Percentiles rank a stretch among this genome's conserved stretches.
These are phyloP conservation scores for Juncus inflexus DNA, from an alignment of 176 grass and related monocot genomes.

Conservation along the genomic window DNA sequence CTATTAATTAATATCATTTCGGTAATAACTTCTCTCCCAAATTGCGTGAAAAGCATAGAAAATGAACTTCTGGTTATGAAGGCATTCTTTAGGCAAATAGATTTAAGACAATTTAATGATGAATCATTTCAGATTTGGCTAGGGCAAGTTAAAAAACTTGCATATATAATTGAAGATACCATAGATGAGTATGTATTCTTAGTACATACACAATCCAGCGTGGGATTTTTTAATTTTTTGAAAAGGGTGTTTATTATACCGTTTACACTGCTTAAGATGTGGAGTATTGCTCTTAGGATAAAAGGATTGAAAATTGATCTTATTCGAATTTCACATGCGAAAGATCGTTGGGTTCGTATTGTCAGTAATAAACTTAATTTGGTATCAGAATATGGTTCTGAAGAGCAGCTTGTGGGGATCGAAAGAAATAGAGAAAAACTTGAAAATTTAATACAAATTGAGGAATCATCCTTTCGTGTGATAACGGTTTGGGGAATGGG, in stretches of 20 bases:
- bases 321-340: constrained; percentile 5
- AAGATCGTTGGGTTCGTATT: constrained; percentile 12
- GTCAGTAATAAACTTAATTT: neutral
- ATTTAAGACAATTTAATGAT: neutral
- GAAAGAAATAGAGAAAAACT: constrained; percentile 27
- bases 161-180: constrained; percentile 31
- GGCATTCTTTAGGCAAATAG: constrained; percentile 15
- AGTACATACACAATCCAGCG: neutral
- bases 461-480: neutral
- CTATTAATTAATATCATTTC: constrained; percentile 6
- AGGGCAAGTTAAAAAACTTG: constrained; percentile 18
- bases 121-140: constrained; percentile 29
- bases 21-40: neutral
- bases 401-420: constrained; percentile 35
- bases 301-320: constrained; percentile 14
- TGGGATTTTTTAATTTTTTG: neutral
- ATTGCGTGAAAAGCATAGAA: constrained; percentile 23
- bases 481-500: constrained; percentile 54
- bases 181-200: constrained; percentile 29
- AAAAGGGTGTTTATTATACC: constrained; percentile 26
- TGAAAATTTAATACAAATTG: constrained; percentile 7
- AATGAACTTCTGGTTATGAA: constrained; percentile 33
- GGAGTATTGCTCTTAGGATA: constrained; percentile 1
- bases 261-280: neutral
- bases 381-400: constrained; percentile 9